Conservation (phyloP, 176 grass and related monocot species). For the Aegilops sharonensis region DNA sequence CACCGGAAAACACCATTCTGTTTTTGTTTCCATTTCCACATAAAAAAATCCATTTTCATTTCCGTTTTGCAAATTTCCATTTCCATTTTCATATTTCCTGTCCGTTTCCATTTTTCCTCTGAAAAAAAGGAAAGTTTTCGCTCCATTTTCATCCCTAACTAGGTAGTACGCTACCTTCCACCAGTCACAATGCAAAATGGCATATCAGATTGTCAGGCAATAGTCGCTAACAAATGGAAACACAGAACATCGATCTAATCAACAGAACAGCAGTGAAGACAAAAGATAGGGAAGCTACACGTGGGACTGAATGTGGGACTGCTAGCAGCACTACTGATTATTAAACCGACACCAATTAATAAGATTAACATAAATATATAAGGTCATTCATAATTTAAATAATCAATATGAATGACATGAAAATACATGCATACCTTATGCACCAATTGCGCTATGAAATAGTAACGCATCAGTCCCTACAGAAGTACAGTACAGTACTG, state of each 20-base stretch:
- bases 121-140: too few species aligned
- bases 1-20: too few species aligned
- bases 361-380: neutral
- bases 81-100: too few species aligned
- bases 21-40: too few species aligned
- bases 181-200: neutral
- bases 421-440: constrained; percentile 25
- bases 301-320: neutral
- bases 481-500: neutral
- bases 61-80: too few species aligned
- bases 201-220: neutral
- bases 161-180: neutral
- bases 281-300: constrained; percentile 4
- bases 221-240: neutral
- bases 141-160: too few species aligned
- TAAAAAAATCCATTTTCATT: too few species aligned
- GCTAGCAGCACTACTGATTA: constrained; percentile 6
- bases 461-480: neutral
- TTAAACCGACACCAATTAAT: neutral
- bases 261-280: constrained; percentile 9
- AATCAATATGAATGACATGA: constrained; percentile 11
- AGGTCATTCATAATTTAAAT: constrained; percentile 24
- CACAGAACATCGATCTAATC: neutral
- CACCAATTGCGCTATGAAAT: neutral
- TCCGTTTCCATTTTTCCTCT: too few species aligned